A percentile compares a stretch with the other conserved stretches of the same genome.
phyloP scores from a whole-genome alignment of 2,329 filamentous ascomycete genomes.

The Magnaporthiopsis rhizophila region DNA sequence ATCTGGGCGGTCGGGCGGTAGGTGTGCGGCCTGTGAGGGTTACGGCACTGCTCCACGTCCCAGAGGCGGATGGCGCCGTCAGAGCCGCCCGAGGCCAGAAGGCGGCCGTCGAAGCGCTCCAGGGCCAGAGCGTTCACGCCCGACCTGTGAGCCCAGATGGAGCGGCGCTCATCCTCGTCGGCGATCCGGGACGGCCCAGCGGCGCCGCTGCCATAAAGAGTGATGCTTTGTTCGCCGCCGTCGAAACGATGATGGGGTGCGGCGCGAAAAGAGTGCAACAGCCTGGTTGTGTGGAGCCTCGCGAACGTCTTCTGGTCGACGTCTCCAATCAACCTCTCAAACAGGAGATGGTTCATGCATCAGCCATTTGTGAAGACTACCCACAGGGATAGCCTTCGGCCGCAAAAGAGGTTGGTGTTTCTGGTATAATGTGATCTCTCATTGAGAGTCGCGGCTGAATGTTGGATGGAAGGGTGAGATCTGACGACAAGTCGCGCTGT shows the following conservation, averaged over 20 bases:
- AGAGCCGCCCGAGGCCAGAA: slow-evolving; percentile 76
- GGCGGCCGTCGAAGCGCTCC: slow-evolving; percentile 72
- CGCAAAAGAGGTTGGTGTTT: neutral
- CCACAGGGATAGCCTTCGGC: slow-evolving; percentile 2
- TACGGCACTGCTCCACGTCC: slow-evolving; percentile 63
- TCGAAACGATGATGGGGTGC: slow-evolving; percentile 63
- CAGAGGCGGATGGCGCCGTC: slow-evolving; percentile 80
- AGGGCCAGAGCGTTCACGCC: slow-evolving; percentile 74
- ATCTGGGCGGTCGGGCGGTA: slow-evolving; percentile 48
- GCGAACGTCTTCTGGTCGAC: slow-evolving; percentile 56
- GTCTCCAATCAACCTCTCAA: slow-evolving; percentile 68
- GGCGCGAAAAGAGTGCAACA: slow-evolving; percentile 62
- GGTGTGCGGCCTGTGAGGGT: slow-evolving; percentile 34
- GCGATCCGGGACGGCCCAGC: slow-evolving; percentile 8
- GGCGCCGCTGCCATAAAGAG: slow-evolving; percentile 17
- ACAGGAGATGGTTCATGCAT: slow-evolving; percentile 64
- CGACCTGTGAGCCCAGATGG: slow-evolving; percentile 60
- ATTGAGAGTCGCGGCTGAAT: neutral
- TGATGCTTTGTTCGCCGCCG: slow-evolving; percentile 40
- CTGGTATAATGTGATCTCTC: neutral
- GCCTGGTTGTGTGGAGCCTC: slow-evolving; percentile 54
- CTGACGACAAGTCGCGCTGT: no score
- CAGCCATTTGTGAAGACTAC: slow-evolving; percentile 15
- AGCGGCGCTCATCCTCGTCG: slow-evolving; percentile 21
- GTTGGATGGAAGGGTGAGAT: neutral